Evolutionary conservation across 331 rosid species (phyloP).

Genomic region (Acacia pycnantha): DNA sequence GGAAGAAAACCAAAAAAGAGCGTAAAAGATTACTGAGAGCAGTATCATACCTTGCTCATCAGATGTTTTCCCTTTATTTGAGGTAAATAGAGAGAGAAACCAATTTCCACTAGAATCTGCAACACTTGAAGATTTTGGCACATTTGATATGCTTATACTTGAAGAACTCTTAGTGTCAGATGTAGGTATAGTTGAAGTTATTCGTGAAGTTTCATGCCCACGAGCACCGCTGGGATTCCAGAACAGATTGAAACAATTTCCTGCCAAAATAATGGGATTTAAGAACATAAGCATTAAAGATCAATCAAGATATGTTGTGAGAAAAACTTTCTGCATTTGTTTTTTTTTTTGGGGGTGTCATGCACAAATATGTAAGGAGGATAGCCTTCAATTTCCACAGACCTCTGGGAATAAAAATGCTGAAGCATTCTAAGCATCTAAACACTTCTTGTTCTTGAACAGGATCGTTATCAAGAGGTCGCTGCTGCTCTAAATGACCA

Average conservation of each 20-base stretch:
- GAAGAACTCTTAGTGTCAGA: not conserved
- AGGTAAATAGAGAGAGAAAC: constrained; percentile 31
- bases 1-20: not conserved
- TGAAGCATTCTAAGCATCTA: constrained; percentile 50
- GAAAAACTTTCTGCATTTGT: constrained; percentile 1
- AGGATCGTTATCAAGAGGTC: constrained; percentile 18
- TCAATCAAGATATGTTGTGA: not conserved
- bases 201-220: constrained; percentile 27
- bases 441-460: constrained; percentile 37
- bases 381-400: constrained; percentile 8
- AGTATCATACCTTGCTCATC: constrained; percentile 9
- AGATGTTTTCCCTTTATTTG: constrained; percentile 28
- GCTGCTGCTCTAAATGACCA: constrained; percentile 22
- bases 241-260: constrained; percentile 34
- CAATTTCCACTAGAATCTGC: constrained; percentile 35
- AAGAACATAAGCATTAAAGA: constrained; percentile 14
- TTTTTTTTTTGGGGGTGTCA: not conserved
- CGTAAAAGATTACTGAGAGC: not conserved
- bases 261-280: constrained; percentile 35
- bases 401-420: constrained; percentile 48
- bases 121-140: constrained; percentile 21
- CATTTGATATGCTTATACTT: not conserved
- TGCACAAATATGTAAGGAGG: not conserved
- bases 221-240: constrained; percentile 21
- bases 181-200: constrained; percentile 14